phyloP scores from a whole-genome alignment of 176 grass and related monocot genomes.

The Oryza punctata region DNA sequence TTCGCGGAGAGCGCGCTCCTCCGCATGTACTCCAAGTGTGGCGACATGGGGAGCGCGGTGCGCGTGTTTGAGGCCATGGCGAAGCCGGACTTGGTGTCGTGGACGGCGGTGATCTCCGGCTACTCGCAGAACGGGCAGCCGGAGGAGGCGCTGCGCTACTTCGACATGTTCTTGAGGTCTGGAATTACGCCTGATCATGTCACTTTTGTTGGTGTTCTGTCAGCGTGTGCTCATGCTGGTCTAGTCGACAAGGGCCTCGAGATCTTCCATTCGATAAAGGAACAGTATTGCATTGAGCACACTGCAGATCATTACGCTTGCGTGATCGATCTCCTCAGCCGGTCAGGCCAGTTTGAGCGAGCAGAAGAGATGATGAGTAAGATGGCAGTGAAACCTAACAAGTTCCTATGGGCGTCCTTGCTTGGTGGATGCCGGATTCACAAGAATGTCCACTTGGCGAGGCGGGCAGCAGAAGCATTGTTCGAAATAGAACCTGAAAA shows the following conservation, averaged over 20 bases:
- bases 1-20: constrained; percentile 67
- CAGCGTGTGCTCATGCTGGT: constrained; percentile 77
- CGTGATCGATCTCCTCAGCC: constrained; percentile 72
- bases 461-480: constrained; percentile 60
- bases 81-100: constrained; percentile 67
- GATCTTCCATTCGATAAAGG: constrained; percentile 73
- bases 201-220: constrained; percentile 70
- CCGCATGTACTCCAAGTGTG: constrained; percentile 89
- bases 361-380: constrained; percentile 63
- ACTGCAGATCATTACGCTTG: constrained; percentile 85
- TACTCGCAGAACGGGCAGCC: constrained; percentile 78
- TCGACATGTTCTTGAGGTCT: constrained; percentile 59
- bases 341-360: constrained; percentile 60
- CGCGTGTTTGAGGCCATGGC: constrained; percentile 54
- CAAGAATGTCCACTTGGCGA: constrained; percentile 68
- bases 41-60: constrained; percentile 61
- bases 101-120: constrained; percentile 70
- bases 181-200: constrained; percentile 68
- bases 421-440: constrained; percentile 66
- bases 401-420: constrained; percentile 89
- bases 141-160: constrained; percentile 60
- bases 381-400: constrained; percentile 69
- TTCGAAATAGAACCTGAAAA: constrained; percentile 89
- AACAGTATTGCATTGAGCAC: constrained; percentile 51
- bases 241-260: constrained; percentile 64